Base-by-base conservation (phyloP, 371 early-diverging fungal species). In the Homolaphlyctis polyrhiza region DNA sequence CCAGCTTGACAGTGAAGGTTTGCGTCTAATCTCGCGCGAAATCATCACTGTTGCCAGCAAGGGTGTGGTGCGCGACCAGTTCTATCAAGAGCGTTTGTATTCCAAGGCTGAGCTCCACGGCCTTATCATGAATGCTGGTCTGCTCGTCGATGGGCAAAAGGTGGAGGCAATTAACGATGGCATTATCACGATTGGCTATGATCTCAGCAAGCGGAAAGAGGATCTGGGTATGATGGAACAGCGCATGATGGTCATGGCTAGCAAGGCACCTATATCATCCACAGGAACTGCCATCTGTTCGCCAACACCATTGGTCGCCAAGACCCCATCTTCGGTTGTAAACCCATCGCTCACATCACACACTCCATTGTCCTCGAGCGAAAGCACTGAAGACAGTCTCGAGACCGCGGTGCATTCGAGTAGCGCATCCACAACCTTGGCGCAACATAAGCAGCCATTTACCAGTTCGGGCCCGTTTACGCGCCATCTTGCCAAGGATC, bases 221-320 rank as follows among this genome's bases (percentile, higher is more conserved):
- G 87, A 87, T 61, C 59, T 85, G 60, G 87, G 87, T 0, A 87
- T 87, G 86, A 85, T 86, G 86, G 85, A 71, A 54, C 78, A 81
- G 62, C 73, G 87, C 1, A 65, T 83, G 62, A 50, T 84, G 52
- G 60, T 84, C 21, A 27, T 59, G 35, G 57, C 63, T 35, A 33
- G 16, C 21, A 63, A 55, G 47, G 54, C 62, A 33, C 6, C 32
- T 5, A 18, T 18, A 39, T 8, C 39, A 8, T 11, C 8, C 11
- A 18, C 39, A 18, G 39, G 39, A 8, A 18, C 8, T 39, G 8
- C 47, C 47, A 3, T 3, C 47, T 25, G 18, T 47, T 8, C 8
- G 8, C 39, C 39, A 39, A 39, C 39, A 8, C n/a, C n/a, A n/a
- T n/a, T n/a, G n/a, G n/a, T n/a, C n/a, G 8, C 39, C 11, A 25